Base-by-base conservation (phyloP, 805 yeast genomes). In the Wilhelminamyces savonicus region DNA sequence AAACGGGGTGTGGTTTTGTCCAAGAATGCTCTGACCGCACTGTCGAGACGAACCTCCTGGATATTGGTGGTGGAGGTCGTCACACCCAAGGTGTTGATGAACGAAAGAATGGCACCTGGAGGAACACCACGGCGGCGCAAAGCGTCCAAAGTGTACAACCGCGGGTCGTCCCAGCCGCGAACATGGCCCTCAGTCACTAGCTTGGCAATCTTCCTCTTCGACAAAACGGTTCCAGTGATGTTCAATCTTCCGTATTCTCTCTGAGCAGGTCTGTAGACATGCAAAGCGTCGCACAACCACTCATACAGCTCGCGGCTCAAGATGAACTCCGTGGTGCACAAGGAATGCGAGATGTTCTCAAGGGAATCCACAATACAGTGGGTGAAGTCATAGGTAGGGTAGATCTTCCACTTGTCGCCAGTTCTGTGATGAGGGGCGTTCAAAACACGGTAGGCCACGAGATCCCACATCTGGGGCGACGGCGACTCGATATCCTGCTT, bases 381-480 rank as follows among this genome's bases (percentile, higher is more conserved):
- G 19, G 98, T 92, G 67, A 92, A 92, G 58, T 92, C 99, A 56
- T 92, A 92, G 15, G 99, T 92, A 43, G 99, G 99, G 52, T 92
- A 92, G 38, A 92, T 90, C 62, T 82, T 85, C 99, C 99, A 92
- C 60, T 84, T 84, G 52, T 76, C 81, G 33, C 97, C 99, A 9
- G 98, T 92, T 63, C 97, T 80, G 61, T 90, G 94, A 61, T 92
- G 98, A 20, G 87, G 76, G 10, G 95, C 87, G 46, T 90, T 73
- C 46, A 92, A 69, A 3, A 92, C 95, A 56, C 99, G 76, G 64
- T 92, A 92, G 9, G 98, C 98, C 39, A 92, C 92, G 41, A 92
- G 71, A 62, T 92, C 99, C 99, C 99, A 92, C 98, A 92, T 92
- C 65, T 92, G 98, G 12, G 99, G 99, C 40, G 85, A 83, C 40